Evolutionary conservation across 345 rosid genomes (phyloP).

Genomic region (Salix suchowensis): DNA sequence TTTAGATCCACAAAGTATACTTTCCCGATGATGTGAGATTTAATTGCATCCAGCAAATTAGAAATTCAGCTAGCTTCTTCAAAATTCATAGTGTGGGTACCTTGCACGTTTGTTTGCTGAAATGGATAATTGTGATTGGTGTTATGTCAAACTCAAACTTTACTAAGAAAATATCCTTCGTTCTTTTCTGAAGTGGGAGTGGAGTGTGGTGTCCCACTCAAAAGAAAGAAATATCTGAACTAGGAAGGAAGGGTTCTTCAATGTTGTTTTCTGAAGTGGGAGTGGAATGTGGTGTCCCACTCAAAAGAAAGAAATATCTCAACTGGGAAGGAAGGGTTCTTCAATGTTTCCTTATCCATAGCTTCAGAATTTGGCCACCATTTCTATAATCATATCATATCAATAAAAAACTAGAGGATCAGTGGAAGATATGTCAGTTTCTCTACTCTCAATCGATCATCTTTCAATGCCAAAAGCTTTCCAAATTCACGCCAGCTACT

Average conservation of each 20-base stretch:
- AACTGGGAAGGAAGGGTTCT: no score
- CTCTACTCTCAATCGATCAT: constrained; percentile 6
- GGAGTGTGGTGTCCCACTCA: background rate
- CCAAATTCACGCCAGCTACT: constrained; percentile 3
- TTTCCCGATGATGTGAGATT: no score
- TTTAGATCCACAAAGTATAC: no score
- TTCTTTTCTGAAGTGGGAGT: background rate
- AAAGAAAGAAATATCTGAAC: background rate
- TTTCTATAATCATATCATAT: background rate
- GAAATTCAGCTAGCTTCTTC: no score
- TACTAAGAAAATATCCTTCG: background rate
- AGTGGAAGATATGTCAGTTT: constrained; percentile 7
- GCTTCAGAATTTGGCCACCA: background rate
- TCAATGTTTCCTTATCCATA: no score
- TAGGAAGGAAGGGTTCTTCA: no score
- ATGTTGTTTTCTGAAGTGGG: no score
- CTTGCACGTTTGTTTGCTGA: background rate
- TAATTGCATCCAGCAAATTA: no score
- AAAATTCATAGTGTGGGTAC: background rate
- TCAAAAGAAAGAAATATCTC: background rate
- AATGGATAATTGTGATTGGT: background rate
- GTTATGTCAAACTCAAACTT: background rate
- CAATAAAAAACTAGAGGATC: constrained; percentile 3
- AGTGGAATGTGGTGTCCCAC: background rate
- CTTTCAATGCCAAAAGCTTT: constrained; percentile 12